These are phyloP conservation scores for Microdochium paspali DNA, from an alignment of 2,329 filamentous ascomycete genomes.

Conservation along the genomic window DNA sequence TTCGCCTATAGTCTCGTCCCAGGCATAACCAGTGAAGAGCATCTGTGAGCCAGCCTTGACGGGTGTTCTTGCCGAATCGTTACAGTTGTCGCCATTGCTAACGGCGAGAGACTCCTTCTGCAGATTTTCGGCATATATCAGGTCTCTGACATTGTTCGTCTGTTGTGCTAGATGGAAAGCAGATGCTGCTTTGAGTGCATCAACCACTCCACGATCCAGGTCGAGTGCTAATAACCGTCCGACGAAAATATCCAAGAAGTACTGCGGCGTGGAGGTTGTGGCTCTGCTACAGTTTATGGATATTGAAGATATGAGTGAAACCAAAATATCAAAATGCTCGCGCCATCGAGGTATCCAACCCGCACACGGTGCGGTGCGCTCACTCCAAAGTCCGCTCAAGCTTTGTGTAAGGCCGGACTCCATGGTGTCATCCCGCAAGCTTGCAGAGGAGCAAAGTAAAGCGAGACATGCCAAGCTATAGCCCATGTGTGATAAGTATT, in stretches of 20 bases:
- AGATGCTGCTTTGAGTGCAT: slow-evolving; percentile 31
- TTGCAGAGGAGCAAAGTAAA: neutral
- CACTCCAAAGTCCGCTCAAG: neutral
- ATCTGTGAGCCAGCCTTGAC: slow-evolving; percentile 1
- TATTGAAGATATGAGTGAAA: slow-evolving; percentile 17
- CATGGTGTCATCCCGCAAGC: neutral
- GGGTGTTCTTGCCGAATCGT: neutral
- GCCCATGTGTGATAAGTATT: slow-evolving; percentile 4
- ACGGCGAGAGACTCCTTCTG: slow-evolving; percentile 1
- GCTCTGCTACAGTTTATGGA: slow-evolving; percentile 17
- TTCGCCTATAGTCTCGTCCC: slow-evolving; percentile 48
- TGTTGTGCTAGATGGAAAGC: slow-evolving; percentile 42
- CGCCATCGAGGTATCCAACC: slow-evolving; percentile 9
- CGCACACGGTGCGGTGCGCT: neutral
- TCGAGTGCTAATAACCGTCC: slow-evolving; percentile 24
- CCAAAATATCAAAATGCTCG: slow-evolving; percentile 13
- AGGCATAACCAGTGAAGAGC: slow-evolving; percentile 28
- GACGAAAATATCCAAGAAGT: slow-evolving; percentile 24
- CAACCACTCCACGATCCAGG: slow-evolving; percentile 20
- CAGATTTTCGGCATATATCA: slow-evolving; percentile 42
- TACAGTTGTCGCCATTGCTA: slow-evolving; percentile 1
- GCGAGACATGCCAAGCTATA: neutral
- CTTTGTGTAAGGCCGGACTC: neutral
- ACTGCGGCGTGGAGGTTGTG: slow-evolving; percentile 14
- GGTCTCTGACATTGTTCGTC: slow-evolving; percentile 41